Evolutionary conservation across 768 basidiomycete species (phyloP), one percentile per base, ranked within the genome.

Genomic region (Psilocybe tampanensis): DNA sequence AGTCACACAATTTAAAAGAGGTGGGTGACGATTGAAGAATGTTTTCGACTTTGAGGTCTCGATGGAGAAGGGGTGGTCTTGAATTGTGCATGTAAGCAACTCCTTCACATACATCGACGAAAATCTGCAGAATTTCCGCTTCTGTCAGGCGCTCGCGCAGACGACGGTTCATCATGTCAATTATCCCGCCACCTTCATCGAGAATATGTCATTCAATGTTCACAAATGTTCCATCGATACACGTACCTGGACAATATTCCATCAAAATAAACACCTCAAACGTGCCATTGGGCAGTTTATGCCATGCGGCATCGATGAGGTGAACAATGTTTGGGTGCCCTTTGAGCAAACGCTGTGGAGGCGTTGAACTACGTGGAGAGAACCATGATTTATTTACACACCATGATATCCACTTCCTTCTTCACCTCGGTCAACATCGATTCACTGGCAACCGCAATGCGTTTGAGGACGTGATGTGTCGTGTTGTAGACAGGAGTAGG

Each of bases 341-440:
- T 74, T 91, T 89, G 56, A 98, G 79, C 52, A 94, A 78, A 74
- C 94, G 86, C 94, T 96, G 74, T 58, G 66, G 70, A 60, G 56
- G 61, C 44, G 44, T 41, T 44, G 44, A 48, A 18, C 32, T 22
- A 34, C 58, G 34, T 45, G 60, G 17, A 53, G 44, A 41, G 5
- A 39, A 56, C 49, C 18, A 15, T 19, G 39, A 42, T 17, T 33
- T 54, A 33, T 6, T 48, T 18, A 66, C 82, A 65, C 67, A 98
- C 97, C 97, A 99, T 99, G 62, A 98, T 92, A 67, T 98, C 95
- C 44, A 99, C 97, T 73, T 99, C 97, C 74, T 90, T 94, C 80
- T 93, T 91, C 42, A 98, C 96, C 66, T 97, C 95, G 12, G 86
- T 83, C 54, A 98, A 84, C 82, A 95, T 92, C 33, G 82, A 76